Evolutionary conservation across 805 yeast genomes (phyloP).

Genomic region (Lachancea meyersii): DNA sequence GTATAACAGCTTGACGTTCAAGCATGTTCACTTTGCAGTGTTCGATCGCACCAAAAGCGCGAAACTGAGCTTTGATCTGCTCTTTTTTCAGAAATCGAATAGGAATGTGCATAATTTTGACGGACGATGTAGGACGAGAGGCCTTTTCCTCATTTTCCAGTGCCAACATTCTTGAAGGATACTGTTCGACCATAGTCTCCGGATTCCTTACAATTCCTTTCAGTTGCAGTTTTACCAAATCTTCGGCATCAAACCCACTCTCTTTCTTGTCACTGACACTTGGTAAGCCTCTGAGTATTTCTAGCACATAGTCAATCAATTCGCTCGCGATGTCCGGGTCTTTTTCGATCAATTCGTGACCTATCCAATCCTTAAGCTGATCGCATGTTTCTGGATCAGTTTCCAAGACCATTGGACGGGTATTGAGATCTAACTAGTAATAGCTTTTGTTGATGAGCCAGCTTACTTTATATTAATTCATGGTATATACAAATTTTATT

Average conservation of each 20-base stretch:
- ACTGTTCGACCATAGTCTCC: background rate
- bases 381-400: background rate
- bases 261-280: background rate
- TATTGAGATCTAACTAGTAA: no score
- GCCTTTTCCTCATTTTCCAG: background rate
- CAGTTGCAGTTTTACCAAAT: conserved; percentile 1
- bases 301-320: conserved; percentile 1
- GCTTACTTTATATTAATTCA: no score
- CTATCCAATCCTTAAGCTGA: conserved; percentile 1
- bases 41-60: conserved; percentile 10
- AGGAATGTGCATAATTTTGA: conserved; percentile 7
- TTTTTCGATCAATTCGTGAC: background rate
- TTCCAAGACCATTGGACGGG: background rate
- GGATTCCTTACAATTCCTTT: conserved; percentile 3
- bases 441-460: no score
- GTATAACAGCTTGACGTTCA: conserved; percentile 8
- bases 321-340: background rate
- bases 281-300: background rate
- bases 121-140: background rate
- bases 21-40: conserved; percentile 6
- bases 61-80: conserved; percentile 5
- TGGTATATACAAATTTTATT: no score
- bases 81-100: background rate
- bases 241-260: background rate
- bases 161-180: background rate